Conservation (phyloP, 345 rosid genomes). For the Hypericum androsaemum region DNA sequence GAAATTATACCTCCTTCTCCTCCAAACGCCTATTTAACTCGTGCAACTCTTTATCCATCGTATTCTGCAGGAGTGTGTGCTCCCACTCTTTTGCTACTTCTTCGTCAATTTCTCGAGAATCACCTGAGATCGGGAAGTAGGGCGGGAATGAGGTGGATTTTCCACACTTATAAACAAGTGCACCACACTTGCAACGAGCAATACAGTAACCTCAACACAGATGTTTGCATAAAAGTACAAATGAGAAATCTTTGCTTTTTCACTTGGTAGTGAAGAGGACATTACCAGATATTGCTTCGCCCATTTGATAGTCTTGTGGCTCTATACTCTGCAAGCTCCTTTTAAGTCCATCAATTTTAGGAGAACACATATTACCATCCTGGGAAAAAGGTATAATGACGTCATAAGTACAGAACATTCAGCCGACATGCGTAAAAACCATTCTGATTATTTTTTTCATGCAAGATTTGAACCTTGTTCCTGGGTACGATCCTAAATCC, state of each 20-base stretch:
- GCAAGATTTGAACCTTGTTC: too few relatives aligned
- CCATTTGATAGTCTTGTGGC: neutral
- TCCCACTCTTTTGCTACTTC: slow-evolving; percentile 92
- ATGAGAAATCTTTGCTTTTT: too few relatives aligned
- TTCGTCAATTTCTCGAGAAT: slow-evolving; percentile 72
- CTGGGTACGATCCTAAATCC: too few relatives aligned
- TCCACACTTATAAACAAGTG: too few relatives aligned
- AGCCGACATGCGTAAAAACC: too few relatives aligned
- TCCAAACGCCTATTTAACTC: slow-evolving; percentile 81
- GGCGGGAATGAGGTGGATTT: too few relatives aligned
- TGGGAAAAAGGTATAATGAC: slow-evolving; percentile 14
- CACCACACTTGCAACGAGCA: too few relatives aligned
- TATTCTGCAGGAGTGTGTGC: slow-evolving; percentile 77
- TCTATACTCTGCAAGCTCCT: slow-evolving; percentile 42
- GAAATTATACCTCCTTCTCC: slow-evolving; percentile 80
- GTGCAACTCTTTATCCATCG: slow-evolving; percentile 87
- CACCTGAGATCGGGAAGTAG: slow-evolving; percentile 25
- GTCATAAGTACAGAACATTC: too few relatives aligned
- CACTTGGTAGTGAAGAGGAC: too few relatives aligned
- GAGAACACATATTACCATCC: slow-evolving; percentile 21
- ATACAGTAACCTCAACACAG: too few relatives aligned
- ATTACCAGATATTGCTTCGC: neutral
- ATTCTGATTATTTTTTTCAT: too few relatives aligned
- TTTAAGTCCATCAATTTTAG: slow-evolving; percentile 37
- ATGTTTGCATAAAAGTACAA: too few relatives aligned